Evolutionary conservation across 176 grass and related monocot species (phyloP), one percentile per base, ranked within the genome.

Genomic region (Stipa capillata): DNA sequence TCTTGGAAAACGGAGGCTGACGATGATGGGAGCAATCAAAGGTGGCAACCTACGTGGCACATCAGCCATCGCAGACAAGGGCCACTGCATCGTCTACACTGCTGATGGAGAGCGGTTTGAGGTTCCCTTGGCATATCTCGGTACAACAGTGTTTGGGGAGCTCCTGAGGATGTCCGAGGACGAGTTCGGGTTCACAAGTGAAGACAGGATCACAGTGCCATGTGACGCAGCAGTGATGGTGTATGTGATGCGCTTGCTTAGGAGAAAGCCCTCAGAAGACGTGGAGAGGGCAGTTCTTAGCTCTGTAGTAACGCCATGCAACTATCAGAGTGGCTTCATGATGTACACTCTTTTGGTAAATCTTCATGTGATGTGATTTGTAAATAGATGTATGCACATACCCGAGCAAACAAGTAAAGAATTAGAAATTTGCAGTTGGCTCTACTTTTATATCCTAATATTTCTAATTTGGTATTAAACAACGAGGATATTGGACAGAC

Each of bases 141-240:
- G 73, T 7, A 87, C 69, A 11, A 33, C 40, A 4, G 62, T 92
- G 57, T 89, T 92, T 37, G 74, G 42, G 20, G 75, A 89, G 57
- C 83, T 92, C 70, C 72, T 89, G 28, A 72, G 71, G 59, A 83
- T 92, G 80, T 80, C 90, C 0, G 83, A 86, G 65, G 87, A 92
- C 2, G 82, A 88, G 60, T 88, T 91, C 16, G 82, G 90, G 23
- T 92, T 90, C 37, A 58, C 85, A 1, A 68, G 65, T 33, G 77
- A 88, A 73, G 37, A 86, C 7, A 81, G 79, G 18, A 92, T 97
- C 33, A 97, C 50, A 2, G 74, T 97, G 13, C 90, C 87, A 7
- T 92, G 90, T 60, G 87, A 97, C 7, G 90, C 84, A 0, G 65
- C 17, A 12, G 81, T 89, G 42, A 86, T 97, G 87, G 87, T 86